Conservation (phyloP, 768 basidiomycete species). For the Mrakia blollopis region DNA sequence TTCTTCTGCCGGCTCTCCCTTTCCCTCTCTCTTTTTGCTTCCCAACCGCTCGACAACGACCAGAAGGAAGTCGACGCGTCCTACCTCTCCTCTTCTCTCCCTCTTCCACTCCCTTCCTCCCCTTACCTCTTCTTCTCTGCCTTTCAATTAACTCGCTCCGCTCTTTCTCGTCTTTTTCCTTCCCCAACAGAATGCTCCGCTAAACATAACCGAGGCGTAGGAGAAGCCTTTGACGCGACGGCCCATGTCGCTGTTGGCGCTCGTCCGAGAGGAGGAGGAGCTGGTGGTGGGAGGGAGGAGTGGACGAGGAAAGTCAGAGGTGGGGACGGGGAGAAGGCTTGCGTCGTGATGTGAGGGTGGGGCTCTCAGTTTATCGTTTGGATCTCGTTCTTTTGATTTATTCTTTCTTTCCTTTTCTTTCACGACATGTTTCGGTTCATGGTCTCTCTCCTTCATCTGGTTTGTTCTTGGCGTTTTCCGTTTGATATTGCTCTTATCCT, state of each 20-base stretch:
- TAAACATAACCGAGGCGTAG: conserved; percentile 24
- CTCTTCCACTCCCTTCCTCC: neutral
- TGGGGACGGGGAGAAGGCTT: conserved; percentile 3
- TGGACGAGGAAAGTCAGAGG: neutral
- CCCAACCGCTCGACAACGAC: neutral
- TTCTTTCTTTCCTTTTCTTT: neutral
- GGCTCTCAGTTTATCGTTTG: neutral
- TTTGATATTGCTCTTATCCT: too few species aligned
- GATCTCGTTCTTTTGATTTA: neutral
- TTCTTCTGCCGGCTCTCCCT: neutral
- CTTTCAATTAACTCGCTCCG: neutral
- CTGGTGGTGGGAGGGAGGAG: neutral
- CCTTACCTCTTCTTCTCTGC: neutral
- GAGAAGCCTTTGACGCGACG: conserved; percentile 23
- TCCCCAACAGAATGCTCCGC: conserved; percentile 16
- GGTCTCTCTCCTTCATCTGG: neutral
- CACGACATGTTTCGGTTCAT: neutral
- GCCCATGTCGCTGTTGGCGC: conserved; percentile 10
- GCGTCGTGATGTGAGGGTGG: neutral
- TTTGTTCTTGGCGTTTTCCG: neutral
- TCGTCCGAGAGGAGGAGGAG: conserved; percentile 3
- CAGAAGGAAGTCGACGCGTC: neutral
- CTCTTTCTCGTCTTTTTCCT: neutral
- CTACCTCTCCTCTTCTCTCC: neutral
- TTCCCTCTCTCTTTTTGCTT: neutral